Conservation (phyloP, 352 stramenopile species). For the Phytophthora fragariaefolia region DNA sequence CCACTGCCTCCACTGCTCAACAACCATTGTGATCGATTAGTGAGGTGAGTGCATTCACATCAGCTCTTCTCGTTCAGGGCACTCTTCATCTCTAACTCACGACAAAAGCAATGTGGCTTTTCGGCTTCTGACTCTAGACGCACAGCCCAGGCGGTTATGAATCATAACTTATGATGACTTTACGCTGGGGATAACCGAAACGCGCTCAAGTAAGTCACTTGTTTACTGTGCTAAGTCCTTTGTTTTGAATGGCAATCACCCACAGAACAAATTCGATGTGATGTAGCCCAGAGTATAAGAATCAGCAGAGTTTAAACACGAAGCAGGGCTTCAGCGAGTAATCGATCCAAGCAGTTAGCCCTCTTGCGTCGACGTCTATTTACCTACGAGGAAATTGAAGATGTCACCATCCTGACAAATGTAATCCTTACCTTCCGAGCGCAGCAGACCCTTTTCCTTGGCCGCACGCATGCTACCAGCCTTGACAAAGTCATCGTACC, state of each 20-base stretch:
- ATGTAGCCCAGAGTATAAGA: too few relatives aligned
- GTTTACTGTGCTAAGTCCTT: not conserved
- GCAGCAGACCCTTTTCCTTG: slow-evolving; percentile 94
- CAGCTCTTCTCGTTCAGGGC: too few relatives aligned
- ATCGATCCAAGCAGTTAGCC: not conserved
- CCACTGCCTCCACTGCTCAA: too few relatives aligned
- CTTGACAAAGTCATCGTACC: slow-evolving; percentile 96
- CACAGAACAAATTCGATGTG: not conserved
- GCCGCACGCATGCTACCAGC: slow-evolving; percentile 93
- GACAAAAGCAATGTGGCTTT: too few relatives aligned
- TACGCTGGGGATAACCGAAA: not conserved
- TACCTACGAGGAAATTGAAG: slow-evolving; percentile 96
- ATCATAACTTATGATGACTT: too few relatives aligned
- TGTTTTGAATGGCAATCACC: not conserved
- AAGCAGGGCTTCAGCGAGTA: not conserved
- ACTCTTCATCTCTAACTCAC: too few relatives aligned
- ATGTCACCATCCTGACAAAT: slow-evolving; percentile 98
- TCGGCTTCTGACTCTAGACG: too few relatives aligned
- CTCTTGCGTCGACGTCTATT: slow-evolving; percentile 30
- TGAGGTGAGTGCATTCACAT: too few relatives aligned
- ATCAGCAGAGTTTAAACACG: too few relatives aligned
- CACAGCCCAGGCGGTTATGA: too few relatives aligned
- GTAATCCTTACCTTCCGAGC: slow-evolving; percentile 98
- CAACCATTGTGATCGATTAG: too few relatives aligned
- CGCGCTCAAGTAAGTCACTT: not conserved